These are phyloP conservation scores for Colletotrichum lindemuthianum DNA, from an alignment of 2,329 filamentous ascomycete species.

Conservation along the genomic window DNA sequence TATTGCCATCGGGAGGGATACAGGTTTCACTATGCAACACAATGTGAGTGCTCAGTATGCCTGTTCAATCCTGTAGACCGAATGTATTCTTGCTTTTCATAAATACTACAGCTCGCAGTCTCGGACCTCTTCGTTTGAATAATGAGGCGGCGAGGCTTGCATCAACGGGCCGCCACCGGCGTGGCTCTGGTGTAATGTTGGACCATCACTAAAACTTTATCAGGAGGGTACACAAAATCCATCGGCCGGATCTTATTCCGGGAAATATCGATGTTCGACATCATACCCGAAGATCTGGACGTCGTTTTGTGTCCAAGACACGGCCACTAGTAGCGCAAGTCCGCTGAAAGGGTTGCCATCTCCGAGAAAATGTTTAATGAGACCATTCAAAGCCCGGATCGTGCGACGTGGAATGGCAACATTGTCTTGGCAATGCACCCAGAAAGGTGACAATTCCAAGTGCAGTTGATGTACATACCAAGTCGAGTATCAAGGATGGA, in stretches of 20 bases:
- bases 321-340: neutral
- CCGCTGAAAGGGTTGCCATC: neutral
- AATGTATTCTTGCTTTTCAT: too few relatives aligned
- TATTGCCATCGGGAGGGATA: too few relatives aligned
- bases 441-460: neutral
- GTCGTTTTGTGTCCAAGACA: neutral
- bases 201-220: neutral
- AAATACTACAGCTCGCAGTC: too few relatives aligned
- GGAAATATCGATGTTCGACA: neutral
- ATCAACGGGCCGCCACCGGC: slow-evolving; percentile 17
- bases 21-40: too few relatives aligned
- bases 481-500: neutral
- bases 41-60: too few relatives aligned
- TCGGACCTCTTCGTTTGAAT: neutral
- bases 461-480: neutral
- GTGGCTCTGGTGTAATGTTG: neutral
- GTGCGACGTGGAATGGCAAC: neutral
- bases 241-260: slow-evolving; percentile 8
- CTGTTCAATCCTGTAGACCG: rapidly evolving
- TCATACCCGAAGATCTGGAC: neutral
- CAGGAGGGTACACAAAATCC: neutral
- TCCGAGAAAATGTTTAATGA: neutral
- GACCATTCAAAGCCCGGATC: neutral
- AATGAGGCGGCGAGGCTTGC: neutral
- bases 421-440: too few relatives aligned